phyloP scores from a whole-genome alignment of 108 stramenopile genomes.

The Cyclotella baltica region DNA sequence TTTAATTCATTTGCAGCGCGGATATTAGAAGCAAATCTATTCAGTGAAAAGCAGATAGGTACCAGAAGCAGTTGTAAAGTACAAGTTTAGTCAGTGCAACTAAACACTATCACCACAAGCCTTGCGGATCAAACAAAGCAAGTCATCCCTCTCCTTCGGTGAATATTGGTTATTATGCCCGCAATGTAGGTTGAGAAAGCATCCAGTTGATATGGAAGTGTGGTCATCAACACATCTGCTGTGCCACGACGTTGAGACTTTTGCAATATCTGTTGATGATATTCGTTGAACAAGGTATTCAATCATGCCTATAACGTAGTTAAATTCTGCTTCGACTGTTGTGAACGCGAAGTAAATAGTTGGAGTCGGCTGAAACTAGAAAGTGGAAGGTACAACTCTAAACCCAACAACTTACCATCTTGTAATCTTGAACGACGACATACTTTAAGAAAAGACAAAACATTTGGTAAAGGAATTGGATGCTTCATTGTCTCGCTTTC shows the following conservation, averaged over 20 bases:
- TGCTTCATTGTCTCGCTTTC: constrained; percentile 61
- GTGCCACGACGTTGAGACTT: constrained; percentile 41
- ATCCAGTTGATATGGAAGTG: constrained; percentile 54
- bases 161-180: constrained; percentile 90
- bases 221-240: constrained; percentile 24
- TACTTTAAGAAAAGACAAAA: constrained; percentile 59
- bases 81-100: background rate
- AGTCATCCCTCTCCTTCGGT: constrained; percentile 60
- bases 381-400: background rate
- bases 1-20: background rate
- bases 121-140: constrained; percentile 49
- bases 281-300: constrained; percentile 70
- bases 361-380: background rate
- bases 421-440: constrained; percentile 29
- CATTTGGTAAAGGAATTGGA: constrained; percentile 84
- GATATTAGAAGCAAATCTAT: background rate
- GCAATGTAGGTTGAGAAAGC: constrained; percentile 84
- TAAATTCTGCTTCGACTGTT: constrained; percentile 69
- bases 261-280: constrained; percentile 50
- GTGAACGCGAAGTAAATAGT: background rate
- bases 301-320: constrained; percentile 70
- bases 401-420: constrained; percentile 34
- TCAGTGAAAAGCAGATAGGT: background rate
- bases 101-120: constrained; percentile 32
- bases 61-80: background rate